A percentile compares a stretch with the other conserved stretches of the same genome.
These are phyloP conservation scores for Mycena floridula DNA, from an alignment of 768 basidiomycete species.

Conservation along the genomic window DNA sequence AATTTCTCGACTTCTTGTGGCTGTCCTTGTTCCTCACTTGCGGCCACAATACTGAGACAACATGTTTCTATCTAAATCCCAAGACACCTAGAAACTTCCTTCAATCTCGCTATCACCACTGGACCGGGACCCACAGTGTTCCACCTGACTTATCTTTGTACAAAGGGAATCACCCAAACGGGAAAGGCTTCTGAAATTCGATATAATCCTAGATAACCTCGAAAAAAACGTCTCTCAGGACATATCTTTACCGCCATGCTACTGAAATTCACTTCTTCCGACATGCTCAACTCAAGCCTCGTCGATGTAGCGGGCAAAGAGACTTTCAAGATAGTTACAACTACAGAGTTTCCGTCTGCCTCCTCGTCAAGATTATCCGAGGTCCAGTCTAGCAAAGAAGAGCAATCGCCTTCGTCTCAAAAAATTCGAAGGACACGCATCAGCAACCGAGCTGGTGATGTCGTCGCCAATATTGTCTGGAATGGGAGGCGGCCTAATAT, in stretches of 20 bases:
- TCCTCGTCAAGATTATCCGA: conserved; percentile 1
- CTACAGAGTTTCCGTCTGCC: conserved; percentile 17
- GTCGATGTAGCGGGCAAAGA: conserved; percentile 46
- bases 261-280: conserved; percentile 51
- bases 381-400: conserved; percentile 8
- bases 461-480: conserved; percentile 47
- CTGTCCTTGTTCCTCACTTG: no score
- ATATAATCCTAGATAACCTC: not conserved
- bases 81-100: no score
- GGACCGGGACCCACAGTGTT: not conserved
- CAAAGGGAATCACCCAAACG: conserved; percentile 40
- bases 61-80: no score
- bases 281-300: conserved; percentile 52
- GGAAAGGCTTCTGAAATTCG: conserved; percentile 26
- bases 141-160: conserved; percentile 9
- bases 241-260: conserved; percentile 32
- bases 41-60: no score
- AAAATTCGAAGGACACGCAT: conserved; percentile 37
- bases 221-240: not conserved
- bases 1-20: no score
- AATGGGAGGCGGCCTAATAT: conserved; percentile 49
- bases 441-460: conserved; percentile 31
- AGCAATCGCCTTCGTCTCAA: conserved; percentile 5
- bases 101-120: not conserved
- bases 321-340: conserved; percentile 40